A percentile compares a stretch with the other conserved stretches of the same genome.
Conservation (phyloP, 2,329 filamentous ascomycete genomes). For the Corniculantispora saksenae region DNA sequence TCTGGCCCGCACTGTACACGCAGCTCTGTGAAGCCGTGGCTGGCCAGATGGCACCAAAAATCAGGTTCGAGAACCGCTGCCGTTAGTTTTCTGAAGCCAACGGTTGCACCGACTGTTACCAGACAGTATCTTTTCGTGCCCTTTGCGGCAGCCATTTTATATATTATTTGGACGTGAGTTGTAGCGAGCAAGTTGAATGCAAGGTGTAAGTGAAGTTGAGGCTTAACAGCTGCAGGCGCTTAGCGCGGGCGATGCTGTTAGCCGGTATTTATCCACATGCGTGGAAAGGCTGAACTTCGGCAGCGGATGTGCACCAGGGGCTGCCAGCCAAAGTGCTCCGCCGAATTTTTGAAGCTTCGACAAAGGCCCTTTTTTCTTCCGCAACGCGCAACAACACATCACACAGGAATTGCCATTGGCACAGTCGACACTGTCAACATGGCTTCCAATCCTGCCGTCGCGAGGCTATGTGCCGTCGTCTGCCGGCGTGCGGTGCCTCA, state of each 20-base stretch:
- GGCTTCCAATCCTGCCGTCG: slow-evolving; percentile 41
- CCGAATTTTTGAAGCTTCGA: slow-evolving; percentile 36
- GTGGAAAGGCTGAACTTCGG: slow-evolving; percentile 15
- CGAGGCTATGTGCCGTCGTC: slow-evolving; percentile 37
- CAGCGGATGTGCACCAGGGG: slow-evolving; percentile 1
- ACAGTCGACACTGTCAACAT: slow-evolving; percentile 30
- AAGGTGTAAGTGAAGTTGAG: slow-evolving; percentile 11
- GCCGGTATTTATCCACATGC: not conserved
- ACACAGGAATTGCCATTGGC: slow-evolving; percentile 18
- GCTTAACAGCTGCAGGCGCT: slow-evolving; percentile 18
- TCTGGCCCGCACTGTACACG: slow-evolving; percentile 80
- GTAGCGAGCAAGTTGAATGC: not conserved
- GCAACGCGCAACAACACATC: slow-evolving; percentile 25
- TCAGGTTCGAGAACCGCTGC: slow-evolving; percentile 59
- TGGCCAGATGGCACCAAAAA: slow-evolving; percentile 63
- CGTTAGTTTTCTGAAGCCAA: slow-evolving; percentile 75
- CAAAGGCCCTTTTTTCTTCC: slow-evolving; percentile 21
- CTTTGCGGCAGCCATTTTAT: slow-evolving; percentile 9
- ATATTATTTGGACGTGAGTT: not conserved
- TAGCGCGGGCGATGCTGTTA: slow-evolving; percentile 9
- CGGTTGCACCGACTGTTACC: slow-evolving; percentile 90
- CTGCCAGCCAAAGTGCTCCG: slow-evolving; percentile 21
- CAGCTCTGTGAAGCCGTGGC: slow-evolving; percentile 68
- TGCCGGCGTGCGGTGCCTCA: slow-evolving; percentile 32
- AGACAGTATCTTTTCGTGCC: slow-evolving; percentile 58